Conservation (phyloP, 2,329 filamentous ascomycete species). For the Calonectria multiphialidica region DNA sequence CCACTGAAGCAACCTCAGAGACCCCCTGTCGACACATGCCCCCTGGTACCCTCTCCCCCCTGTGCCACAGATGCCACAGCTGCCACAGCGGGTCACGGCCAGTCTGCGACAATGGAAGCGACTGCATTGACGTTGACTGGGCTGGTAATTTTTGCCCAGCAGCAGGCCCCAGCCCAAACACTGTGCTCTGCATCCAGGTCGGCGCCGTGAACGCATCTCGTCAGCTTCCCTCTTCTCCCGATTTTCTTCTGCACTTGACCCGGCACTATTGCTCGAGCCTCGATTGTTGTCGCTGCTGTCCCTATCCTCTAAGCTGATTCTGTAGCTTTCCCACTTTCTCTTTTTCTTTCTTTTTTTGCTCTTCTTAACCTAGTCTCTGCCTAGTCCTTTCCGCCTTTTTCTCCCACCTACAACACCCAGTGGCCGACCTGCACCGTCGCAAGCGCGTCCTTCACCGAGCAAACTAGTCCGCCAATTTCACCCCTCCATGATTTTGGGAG, state of each 20-base stretch:
- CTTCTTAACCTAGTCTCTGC: conserved; percentile 9
- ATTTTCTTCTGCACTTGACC: conserved; percentile 15
- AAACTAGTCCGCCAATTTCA: conserved; percentile 8
- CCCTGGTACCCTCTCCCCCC: background rate
- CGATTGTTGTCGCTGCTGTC: background rate
- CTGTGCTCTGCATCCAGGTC: conserved; percentile 19
- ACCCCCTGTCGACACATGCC: background rate
- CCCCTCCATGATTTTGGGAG: conserved; percentile 35
- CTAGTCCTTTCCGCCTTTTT: conserved; percentile 18
- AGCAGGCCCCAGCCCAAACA: conserved; percentile 22
- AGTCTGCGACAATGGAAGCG: conserved; percentile 13
- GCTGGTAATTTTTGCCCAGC: conserved; percentile 28
- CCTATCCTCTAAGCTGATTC: background rate
- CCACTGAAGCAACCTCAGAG: conserved; percentile 1
- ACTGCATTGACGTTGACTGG: conserved; percentile 17
- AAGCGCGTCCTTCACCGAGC: conserved; percentile 12
- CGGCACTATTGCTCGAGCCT: background rate
- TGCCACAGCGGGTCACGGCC: conserved; percentile 16
- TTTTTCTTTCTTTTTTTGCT: conserved; percentile 7
- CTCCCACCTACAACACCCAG: conserved; percentile 1
- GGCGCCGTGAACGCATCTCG: conserved; percentile 22
- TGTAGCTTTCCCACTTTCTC: conserved; percentile 12
- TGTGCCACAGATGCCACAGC: conserved; percentile 22
- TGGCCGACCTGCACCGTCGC: conserved; percentile 4
- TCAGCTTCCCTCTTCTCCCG: conserved; percentile 20